Base-by-base conservation (phyloP, 306 rosid species). In the Begonia loranthoides region DNA sequence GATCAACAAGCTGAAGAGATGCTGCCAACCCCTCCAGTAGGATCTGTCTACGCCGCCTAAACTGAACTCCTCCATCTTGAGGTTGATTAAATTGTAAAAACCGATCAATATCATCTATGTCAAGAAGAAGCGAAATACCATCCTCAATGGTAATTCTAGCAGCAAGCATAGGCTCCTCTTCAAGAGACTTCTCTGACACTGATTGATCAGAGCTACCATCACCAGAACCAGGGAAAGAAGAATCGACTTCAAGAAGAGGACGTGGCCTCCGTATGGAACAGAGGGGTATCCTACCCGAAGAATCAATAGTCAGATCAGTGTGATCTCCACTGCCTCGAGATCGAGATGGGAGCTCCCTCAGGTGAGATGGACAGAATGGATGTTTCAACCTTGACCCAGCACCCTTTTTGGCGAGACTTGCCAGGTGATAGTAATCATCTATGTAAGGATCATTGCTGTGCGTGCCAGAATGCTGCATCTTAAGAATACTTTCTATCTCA, bases 181-280 rank as follows among this genome's bases (percentile, higher is more conserved):
- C 99, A 66, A 92, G 87, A 21, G 96, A 93, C 76, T 92, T 92
- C 67, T 78, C 96, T 51, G 80, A 55, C 69, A 66, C 64, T 63
- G 68, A 83, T 55, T 87, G 93, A 44, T 87, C 96, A 40, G 74
- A 49, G 64, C 71, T 70, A 41, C 76, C 70, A 39, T 64, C 66
- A 51, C 62, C 64, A 17, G 81, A 78, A 5, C 36, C 36, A 19
- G 84, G 66, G 66, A 72, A 83, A 41, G 94, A 81, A 55, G 94
- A 67, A 58, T 92, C 99, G 61, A 92, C 93, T 75, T 92, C 99
- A 50, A 92, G 77, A 54, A 92, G 99, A 63, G 99, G 99, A 22
- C 99, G 99, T 22, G 96, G 99, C 74, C 99, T 78, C 47, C 93
- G 99, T 67, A 92, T 83, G 59, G 99, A 92, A 38, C 96, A 87